These are phyloP conservation scores for Scedosporium minutisporum DNA, from an alignment of 2,329 filamentous ascomycete genomes.

Conservation along the genomic window DNA sequence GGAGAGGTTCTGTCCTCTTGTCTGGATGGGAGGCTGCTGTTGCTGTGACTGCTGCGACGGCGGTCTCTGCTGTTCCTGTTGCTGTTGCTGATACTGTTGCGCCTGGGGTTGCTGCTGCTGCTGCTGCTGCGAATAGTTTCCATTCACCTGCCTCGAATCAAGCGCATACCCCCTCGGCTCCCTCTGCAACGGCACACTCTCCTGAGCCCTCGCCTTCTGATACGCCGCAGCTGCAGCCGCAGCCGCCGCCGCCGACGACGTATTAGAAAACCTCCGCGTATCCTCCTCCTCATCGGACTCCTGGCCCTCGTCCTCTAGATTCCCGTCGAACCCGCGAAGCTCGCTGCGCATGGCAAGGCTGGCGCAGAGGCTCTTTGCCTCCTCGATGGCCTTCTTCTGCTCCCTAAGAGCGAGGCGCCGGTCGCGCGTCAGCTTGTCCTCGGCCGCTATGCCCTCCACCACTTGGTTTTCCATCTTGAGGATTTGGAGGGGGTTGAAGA, in stretches of 20 bases:
- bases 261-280: neutral
- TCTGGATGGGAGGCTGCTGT: neutral
- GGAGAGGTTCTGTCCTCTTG: neutral
- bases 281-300: slow-evolving; percentile 9
- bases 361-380: slow-evolving; percentile 39
- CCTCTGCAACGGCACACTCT: neutral
- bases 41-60: slow-evolving; percentile 10
- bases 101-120: neutral
- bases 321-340: slow-evolving; percentile 21
- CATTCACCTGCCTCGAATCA: no score
- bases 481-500: slow-evolving; percentile 44
- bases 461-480: slow-evolving; percentile 33
- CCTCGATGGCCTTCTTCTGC: slow-evolving; percentile 40
- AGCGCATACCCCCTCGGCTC: neutral
- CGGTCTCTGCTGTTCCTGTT: neutral
- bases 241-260: neutral
- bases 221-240: neutral
- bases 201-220: neutral
- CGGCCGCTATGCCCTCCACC: slow-evolving; percentile 40
- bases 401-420: slow-evolving; percentile 35
- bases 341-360: slow-evolving; percentile 43
- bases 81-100: neutral
- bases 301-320: slow-evolving; percentile 20
- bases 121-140: neutral
- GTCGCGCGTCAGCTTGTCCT: slow-evolving; percentile 43